A percentile compares a stretch with the other conserved stretches of the same genome.
These are phyloP conservation scores for Candida tammaniensis DNA, from an alignment of 805 yeast genomes.

Conservation along the genomic window DNA sequence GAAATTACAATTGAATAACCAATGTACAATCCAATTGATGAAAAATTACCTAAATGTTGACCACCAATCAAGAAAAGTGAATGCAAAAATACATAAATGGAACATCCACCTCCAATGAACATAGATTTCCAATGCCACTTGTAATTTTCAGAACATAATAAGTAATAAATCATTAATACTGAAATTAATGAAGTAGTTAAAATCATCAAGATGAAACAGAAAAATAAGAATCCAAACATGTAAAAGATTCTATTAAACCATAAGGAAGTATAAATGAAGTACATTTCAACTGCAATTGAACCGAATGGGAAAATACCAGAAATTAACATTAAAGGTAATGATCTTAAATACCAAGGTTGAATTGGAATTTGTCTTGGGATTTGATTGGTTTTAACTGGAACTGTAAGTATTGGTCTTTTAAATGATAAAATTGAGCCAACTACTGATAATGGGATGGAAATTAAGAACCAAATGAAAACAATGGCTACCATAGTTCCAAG, in stretches of 20 bases:
- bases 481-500: slow-evolving; percentile 83
- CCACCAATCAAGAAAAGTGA: slow-evolving; percentile 72
- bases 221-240: slow-evolving; percentile 95
- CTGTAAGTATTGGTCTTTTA: slow-evolving; percentile 52
- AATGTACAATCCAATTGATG: slow-evolving; percentile 73
- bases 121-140: slow-evolving; percentile 97
- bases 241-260: slow-evolving; percentile 94
- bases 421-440: slow-evolving; percentile 80
- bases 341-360: slow-evolving; percentile 80
- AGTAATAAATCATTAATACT: slow-evolving; percentile 74
- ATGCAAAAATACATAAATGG: slow-evolving; percentile 80
- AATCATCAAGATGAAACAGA: slow-evolving; percentile 81
- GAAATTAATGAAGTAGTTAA: slow-evolving; percentile 80
- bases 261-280: slow-evolving; percentile 83
- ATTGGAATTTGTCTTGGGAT: slow-evolving; percentile 94
- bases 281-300: slow-evolving; percentile 91
- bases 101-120: slow-evolving; percentile 85
- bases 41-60: slow-evolving; percentile 61
- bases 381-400: slow-evolving; percentile 90
- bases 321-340: slow-evolving; percentile 62
- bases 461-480: slow-evolving; percentile 76
- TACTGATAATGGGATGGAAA: slow-evolving; percentile 81
- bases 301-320: slow-evolving; percentile 95
- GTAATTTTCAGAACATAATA: slow-evolving; percentile 87
- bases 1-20: slow-evolving; percentile 81